Percentiles rank a stretch among this genome's conserved stretches.
Evolutionary conservation across 768 basidiomycete genomes (phyloP).

Genomic region (Leucosporidium scottii): DNA sequence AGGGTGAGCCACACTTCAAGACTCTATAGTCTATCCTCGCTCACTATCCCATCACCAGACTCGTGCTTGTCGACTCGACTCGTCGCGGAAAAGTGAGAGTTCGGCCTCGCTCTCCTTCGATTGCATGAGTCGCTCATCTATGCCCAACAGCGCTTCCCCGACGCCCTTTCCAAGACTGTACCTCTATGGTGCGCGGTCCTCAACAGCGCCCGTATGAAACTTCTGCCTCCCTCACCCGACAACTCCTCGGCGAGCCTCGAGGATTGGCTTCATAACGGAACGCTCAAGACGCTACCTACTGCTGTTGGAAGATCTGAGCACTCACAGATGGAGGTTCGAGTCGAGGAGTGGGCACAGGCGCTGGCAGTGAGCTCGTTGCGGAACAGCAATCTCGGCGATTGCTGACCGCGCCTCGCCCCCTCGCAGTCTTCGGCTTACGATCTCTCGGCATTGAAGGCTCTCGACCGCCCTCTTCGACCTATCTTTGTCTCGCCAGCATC

Average conservation of each 20-base stretch:
- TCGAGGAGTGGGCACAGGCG: constrained; percentile 63
- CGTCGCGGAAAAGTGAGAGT: constrained; percentile 63
- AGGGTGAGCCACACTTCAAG: constrained; percentile 50
- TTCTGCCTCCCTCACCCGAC: constrained; percentile 7
- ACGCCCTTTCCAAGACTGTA: constrained; percentile 85
- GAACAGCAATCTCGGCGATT: not conserved
- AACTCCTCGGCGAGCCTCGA: constrained; percentile 49
- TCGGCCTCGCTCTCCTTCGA: not conserved
- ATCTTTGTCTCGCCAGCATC: constrained; percentile 80
- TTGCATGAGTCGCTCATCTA: not conserved
- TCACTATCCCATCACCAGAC: constrained; percentile 44
- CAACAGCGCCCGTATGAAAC: constrained; percentile 48
- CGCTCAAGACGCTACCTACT: constrained; percentile 14
- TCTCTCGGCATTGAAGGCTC: constrained; percentile 47
- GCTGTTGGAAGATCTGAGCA: constrained; percentile 57
- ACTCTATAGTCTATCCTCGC: not conserved
- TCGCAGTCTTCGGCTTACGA: constrained; percentile 62
- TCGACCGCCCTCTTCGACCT: constrained; percentile 65
- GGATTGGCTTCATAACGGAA: constrained; percentile 33
- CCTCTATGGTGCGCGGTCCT: constrained; percentile 92
- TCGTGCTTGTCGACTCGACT: constrained; percentile 86
- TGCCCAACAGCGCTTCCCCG: constrained; percentile 61
- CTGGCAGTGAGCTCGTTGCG: constrained; percentile 54
- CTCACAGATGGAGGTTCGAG: constrained; percentile 58
- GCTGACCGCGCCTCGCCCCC: not conserved